phyloP scores from a whole-genome alignment of 2,329 filamentous ascomycete species.

The Cladophialophora bantiana region DNA sequence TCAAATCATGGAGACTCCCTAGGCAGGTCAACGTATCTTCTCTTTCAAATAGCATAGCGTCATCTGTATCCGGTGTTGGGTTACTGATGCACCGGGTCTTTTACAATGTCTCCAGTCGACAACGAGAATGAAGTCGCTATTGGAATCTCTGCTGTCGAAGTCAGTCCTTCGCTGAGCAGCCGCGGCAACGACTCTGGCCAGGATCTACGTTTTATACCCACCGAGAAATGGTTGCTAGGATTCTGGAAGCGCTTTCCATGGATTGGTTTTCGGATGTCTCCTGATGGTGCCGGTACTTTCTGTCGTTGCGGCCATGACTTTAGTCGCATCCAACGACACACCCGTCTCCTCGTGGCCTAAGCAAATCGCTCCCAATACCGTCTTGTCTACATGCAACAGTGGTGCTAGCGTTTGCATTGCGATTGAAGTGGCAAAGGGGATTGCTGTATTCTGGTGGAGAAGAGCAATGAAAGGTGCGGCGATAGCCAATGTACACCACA shows the following conservation, averaged over 20 bases:
- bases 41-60: background rate
- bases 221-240: background rate
- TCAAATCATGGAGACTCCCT: background rate
- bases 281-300: background rate
- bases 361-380: background rate
- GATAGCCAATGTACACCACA: conserved; percentile 25
- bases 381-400: background rate
- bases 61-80: background rate
- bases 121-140: background rate
- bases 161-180: conserved; percentile 2
- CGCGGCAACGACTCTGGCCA: background rate
- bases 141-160: background rate
- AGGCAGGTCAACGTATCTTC: background rate
- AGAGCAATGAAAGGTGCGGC: conserved; percentile 30
- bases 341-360: background rate
- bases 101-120: background rate
- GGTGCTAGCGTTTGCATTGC: conserved; percentile 3
- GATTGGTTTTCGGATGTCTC: background rate
- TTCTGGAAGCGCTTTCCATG: background rate
- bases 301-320: background rate
- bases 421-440: conserved; percentile 21
- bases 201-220: background rate
- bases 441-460: conserved; percentile 32
- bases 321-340: background rate
- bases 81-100: background rate